phyloP scores from a whole-genome alignment of 257 asterid genomes.

The Petrea volubilis region DNA sequence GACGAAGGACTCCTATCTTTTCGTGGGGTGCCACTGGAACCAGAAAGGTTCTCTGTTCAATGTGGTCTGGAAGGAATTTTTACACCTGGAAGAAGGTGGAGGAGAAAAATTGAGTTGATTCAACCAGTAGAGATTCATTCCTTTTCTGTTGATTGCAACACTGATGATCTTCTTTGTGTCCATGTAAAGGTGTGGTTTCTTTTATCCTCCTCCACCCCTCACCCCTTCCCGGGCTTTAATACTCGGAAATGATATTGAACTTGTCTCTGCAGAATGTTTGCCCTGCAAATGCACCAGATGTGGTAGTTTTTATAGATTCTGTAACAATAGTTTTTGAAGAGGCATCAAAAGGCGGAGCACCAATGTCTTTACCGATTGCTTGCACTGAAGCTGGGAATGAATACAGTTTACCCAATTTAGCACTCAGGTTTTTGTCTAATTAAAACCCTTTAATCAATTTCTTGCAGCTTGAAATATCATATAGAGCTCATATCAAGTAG shows the following conservation, averaged over 20 bases:
- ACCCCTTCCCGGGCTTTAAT: neutral
- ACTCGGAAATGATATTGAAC: neutral
- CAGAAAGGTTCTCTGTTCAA: conserved; percentile 65
- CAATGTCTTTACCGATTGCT: conserved; percentile 51
- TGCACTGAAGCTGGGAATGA: conserved; percentile 71
- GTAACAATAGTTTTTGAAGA: conserved; percentile 66
- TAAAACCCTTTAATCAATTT: neutral
- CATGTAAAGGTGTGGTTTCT: conserved; percentile 53
- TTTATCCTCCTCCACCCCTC: neutral
- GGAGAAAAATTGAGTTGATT: conserved; percentile 66
- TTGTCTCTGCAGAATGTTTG: conserved; percentile 56
- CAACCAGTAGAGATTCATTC: conserved; percentile 64
- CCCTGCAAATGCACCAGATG: conserved; percentile 51
- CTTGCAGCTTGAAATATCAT: neutral
- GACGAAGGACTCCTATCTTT: conserved; percentile 59
- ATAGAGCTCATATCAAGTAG: too few species aligned
- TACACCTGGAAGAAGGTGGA: conserved; percentile 71
- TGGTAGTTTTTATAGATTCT: conserved; percentile 61
- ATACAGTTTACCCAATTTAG: conserved; percentile 56
- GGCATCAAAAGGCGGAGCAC: conserved; percentile 56
- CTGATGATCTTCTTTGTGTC: conserved; percentile 68
- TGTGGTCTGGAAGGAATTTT: conserved; percentile 77
- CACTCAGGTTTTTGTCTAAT: conserved; percentile 52
- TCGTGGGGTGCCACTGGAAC: conserved; percentile 70
- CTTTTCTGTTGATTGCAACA: conserved; percentile 60